phyloP scores from a whole-genome alignment of 805 yeast genomes.

The Candida sphagnicola region DNA sequence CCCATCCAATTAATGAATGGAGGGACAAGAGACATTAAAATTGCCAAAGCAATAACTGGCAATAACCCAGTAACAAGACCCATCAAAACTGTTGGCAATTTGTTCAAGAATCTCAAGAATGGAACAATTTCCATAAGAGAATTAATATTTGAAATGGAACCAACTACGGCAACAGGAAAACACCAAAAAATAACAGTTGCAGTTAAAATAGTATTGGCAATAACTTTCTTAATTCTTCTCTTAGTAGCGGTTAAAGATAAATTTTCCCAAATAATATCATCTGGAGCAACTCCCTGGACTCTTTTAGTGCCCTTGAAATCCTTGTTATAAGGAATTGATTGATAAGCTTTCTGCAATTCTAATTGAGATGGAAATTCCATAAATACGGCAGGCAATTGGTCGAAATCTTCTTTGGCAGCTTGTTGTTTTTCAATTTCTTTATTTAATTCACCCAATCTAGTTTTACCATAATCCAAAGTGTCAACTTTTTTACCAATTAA shows the following conservation, averaged over 20 bases:
- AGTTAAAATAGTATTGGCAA: constrained; percentile 63
- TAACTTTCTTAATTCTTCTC: constrained; percentile 52
- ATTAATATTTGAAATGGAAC: constrained; percentile 66
- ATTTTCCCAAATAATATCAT: constrained; percentile 83
- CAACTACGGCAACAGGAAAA: constrained; percentile 75
- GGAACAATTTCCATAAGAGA: constrained; percentile 50
- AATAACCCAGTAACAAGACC: constrained; percentile 68
- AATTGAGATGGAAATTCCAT: constrained; percentile 79
- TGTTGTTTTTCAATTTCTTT: constrained; percentile 60
- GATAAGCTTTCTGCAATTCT: constrained; percentile 86
- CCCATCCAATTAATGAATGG: constrained; percentile 67
- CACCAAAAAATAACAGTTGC: constrained; percentile 65
- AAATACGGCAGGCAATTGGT: constrained; percentile 66
- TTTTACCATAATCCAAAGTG: constrained; percentile 70
- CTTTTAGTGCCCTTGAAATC: constrained; percentile 45
- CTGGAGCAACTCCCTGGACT: constrained; percentile 67
- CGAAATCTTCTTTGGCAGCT: constrained; percentile 44
- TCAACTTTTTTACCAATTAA: constrained; percentile 81
- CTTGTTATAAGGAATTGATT: constrained; percentile 62
- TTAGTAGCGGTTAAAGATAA: constrained; percentile 52
- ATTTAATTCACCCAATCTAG: constrained; percentile 66
- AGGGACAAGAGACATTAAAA: constrained; percentile 66
- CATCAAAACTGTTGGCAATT: constrained; percentile 48
- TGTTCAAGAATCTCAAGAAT: constrained; percentile 54
- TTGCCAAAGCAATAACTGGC: constrained; percentile 62